Conservation (phyloP, 2,329 filamentous ascomycete genomes). For the Diplodia intermedia region DNA sequence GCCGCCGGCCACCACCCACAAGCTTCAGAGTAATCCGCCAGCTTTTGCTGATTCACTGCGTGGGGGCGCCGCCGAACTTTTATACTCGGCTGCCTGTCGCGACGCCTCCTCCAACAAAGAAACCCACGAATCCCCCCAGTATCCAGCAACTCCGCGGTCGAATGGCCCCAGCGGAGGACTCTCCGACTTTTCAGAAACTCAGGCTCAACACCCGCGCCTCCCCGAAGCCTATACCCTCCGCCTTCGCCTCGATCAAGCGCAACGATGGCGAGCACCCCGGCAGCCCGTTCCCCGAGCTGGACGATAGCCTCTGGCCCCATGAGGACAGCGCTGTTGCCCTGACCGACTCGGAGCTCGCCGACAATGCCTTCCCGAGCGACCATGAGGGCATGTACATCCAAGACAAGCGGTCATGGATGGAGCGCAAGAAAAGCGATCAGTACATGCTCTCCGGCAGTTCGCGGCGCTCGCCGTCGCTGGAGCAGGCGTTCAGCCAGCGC, state of each 20-base stretch:
- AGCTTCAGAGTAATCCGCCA: constrained; percentile 28
- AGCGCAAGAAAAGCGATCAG: constrained; percentile 35
- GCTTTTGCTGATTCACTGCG: constrained; percentile 29
- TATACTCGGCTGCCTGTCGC: constrained; percentile 37
- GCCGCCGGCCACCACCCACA: constrained; percentile 29
- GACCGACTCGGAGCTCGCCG: constrained; percentile 36
- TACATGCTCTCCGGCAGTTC: constrained; percentile 8
- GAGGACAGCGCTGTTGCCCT: constrained; percentile 39
- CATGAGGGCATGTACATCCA: constrained; percentile 32
- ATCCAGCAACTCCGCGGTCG: constrained; percentile 34
- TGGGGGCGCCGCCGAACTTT: constrained; percentile 26
- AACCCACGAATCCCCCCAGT: constrained; percentile 1
- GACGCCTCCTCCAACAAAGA: constrained; percentile 43
- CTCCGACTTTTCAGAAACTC: constrained; percentile 53
- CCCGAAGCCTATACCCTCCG: constrained; percentile 46
- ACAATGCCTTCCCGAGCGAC: constrained; percentile 36
- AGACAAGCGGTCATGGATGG: constrained; percentile 36
- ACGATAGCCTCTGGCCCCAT: constrained; percentile 38
- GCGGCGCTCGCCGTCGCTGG: constrained; percentile 22
- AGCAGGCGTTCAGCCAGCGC: constrained; percentile 42
- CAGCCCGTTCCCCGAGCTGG: constrained; percentile 26
- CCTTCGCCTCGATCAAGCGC: constrained; percentile 45
- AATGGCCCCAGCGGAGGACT: constrained; percentile 51
- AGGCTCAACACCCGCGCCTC: constrained; percentile 48
- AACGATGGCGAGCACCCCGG: constrained; percentile 36